Base-by-base conservation (phyloP, 768 basidiomycete species). In the Boletus edulis region DNA sequence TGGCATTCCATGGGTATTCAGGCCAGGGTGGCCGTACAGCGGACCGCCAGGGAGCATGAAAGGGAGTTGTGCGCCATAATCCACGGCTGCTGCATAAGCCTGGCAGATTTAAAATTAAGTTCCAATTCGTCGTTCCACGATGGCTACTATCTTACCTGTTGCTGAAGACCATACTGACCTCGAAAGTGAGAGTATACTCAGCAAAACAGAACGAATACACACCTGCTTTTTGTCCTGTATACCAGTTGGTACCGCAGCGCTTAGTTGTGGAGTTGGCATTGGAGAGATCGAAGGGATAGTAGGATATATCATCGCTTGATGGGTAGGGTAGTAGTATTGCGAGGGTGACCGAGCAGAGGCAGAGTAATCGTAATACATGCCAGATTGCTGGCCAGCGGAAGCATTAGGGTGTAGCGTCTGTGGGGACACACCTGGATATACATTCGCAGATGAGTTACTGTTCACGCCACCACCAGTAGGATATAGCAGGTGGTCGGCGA, bases 191-290 rank as follows among this genome's bases (percentile, higher is more conserved):
- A 43, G 31, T 52, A 22, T 35, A 29, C 32, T 42, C 20, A 40
- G 55, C 14, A 15, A 48, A 39, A 59, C 15, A 49, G 49, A 60
- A 17, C 22, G 48, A 54, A 54, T 31, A 59, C 68, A 22, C 60
- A 85, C 86, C 77, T 84, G 83, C 59, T 86, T 87, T 67, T 85
- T 87, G 57, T 85, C 81, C 22, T 67, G 60, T 20, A 78, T 56
- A 27, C 74, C 68, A 18, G 73, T 64, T 35, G 78, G 75, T 42
- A 70, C 67, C 20, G 77, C 67, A 41, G 76, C 62, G 34, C 71
- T 65, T 27, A 81, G 54, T 52, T 82, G 82, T 22, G 78, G 71
- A n/a, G 76, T 73, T 9, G 78, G 69, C 74, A 86, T 78, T 24
- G 83, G 77, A 6, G 83, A 81, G 50, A 80, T 78, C 27, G 79